These are phyloP conservation scores for Chaetomidium leptoderma DNA, from an alignment of 495 filamentous ascomycete species.

Conservation along the genomic window DNA sequence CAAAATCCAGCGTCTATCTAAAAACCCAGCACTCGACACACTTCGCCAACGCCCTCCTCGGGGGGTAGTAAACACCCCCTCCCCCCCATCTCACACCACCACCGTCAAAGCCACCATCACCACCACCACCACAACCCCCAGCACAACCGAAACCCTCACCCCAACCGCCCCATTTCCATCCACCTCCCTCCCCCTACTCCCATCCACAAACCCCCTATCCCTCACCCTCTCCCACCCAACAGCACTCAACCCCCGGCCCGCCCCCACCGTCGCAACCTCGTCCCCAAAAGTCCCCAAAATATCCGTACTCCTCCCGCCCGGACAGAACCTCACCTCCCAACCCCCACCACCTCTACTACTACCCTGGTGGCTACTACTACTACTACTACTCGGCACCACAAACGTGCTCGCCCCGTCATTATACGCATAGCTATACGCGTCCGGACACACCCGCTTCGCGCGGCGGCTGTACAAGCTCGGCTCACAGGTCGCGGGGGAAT, in stretches of 20 bases:
- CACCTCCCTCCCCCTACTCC: background rate
- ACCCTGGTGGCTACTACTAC: too few species aligned
- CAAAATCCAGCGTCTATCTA: too few species aligned
- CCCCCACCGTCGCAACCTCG: slow-evolving; percentile 38
- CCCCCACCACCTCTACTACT: slow-evolving; percentile 48
- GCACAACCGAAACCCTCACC: background rate
- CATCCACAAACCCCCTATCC: slow-evolving; percentile 31
- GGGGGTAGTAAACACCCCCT: background rate
- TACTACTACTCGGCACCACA: slow-evolving; percentile 54
- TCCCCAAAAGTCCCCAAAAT: slow-evolving; percentile 53
- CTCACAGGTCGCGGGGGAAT: slow-evolving; percentile 52
- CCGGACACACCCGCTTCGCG: slow-evolving; percentile 71
- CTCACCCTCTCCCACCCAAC: slow-evolving; percentile 13
- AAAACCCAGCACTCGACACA: too few species aligned
- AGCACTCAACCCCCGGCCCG: slow-evolving; percentile 14
- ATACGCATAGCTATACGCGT: slow-evolving; percentile 77
- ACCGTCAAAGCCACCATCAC: background rate
- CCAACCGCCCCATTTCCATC: background rate
- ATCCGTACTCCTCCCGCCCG: slow-evolving; percentile 62
- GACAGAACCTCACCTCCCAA: slow-evolving; percentile 75
- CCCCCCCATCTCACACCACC: background rate
- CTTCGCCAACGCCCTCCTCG: too few species aligned
- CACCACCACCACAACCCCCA: background rate
- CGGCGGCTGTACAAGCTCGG: slow-evolving; percentile 57
- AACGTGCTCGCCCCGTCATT: slow-evolving; percentile 74